Conservation (phyloP, 768 basidiomycete species). For the Mycena filopes region DNA sequence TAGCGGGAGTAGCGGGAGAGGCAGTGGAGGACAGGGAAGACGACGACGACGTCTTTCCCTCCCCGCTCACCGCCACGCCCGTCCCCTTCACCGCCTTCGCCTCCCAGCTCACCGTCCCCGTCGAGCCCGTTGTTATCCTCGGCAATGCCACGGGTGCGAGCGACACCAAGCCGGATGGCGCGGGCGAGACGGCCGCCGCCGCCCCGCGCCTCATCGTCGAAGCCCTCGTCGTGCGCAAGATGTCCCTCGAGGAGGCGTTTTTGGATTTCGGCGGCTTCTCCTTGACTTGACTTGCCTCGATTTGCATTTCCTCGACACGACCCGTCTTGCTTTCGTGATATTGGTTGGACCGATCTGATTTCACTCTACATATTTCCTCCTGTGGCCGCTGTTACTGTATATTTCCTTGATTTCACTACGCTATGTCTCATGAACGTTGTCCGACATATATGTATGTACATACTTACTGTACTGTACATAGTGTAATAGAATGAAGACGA, state of each 20-base stretch:
- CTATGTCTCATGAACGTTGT: background rate
- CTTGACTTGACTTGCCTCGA: constrained; percentile 40
- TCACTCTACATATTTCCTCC: background rate
- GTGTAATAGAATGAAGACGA: background rate
- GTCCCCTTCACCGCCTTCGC: constrained; percentile 37
- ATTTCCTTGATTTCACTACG: background rate
- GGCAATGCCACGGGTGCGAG: too few species aligned
- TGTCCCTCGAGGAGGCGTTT: constrained; percentile 80
- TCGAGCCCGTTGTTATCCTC: too few species aligned
- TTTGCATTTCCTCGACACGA: background rate
- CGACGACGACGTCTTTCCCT: constrained; percentile 52
- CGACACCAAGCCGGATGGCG: too few species aligned
- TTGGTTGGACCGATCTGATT: background rate
- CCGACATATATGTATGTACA: background rate
- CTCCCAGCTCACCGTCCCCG: constrained; percentile 27
- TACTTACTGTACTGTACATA: background rate
- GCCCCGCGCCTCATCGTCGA: constrained; percentile 74
- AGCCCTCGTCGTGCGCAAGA: constrained; percentile 80
- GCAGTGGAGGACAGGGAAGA: constrained; percentile 20
- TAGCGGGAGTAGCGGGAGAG: constrained; percentile 27
- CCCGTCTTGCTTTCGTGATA: too few species aligned
- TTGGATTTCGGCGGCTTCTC: constrained; percentile 78
- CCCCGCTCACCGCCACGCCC: constrained; percentile 43
- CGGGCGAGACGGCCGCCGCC: too few species aligned
- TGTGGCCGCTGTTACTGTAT: background rate